Percentiles rank a stretch among this genome's conserved stretches.
Conservation (phyloP, 768 basidiomycete genomes). For the Termitomyces sp. region DNA sequence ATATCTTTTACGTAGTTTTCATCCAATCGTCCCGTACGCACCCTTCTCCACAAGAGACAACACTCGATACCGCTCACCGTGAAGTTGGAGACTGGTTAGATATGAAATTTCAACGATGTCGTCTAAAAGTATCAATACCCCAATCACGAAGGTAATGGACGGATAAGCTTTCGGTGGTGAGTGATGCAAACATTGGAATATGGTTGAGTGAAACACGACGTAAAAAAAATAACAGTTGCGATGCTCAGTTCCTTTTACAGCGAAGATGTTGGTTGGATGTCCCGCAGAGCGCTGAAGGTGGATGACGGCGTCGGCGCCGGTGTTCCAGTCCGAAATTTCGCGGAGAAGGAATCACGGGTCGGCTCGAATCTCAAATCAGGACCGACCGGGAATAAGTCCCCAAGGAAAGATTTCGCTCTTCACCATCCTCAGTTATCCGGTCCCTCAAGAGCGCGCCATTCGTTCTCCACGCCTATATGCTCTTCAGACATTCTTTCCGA, state of each 20-base stretch:
- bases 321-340: background rate
- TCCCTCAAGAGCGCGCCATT: background rate
- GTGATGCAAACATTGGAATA: no score
- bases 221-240: background rate
- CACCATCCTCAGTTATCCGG: background rate
- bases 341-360: background rate
- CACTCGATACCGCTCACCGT: background rate
- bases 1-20: background rate
- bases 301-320: background rate
- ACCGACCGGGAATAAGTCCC: background rate
- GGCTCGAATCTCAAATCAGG: background rate
- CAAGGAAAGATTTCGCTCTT: constrained; percentile 1
- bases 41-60: background rate
- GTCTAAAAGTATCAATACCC: background rate
- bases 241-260: background rate
- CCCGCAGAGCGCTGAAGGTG: background rate
- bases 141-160: background rate
- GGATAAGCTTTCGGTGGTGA: background rate
- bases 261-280: background rate
- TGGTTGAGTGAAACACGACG: background rate
- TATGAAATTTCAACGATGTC: background rate
- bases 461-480: constrained; percentile 25
- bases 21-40: background rate
- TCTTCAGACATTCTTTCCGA: constrained; percentile 26
- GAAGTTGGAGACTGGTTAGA: background rate